phyloP scores from a whole-genome alignment of 805 yeast genomes.

The Sugiyamaella mastotermitis region DNA sequence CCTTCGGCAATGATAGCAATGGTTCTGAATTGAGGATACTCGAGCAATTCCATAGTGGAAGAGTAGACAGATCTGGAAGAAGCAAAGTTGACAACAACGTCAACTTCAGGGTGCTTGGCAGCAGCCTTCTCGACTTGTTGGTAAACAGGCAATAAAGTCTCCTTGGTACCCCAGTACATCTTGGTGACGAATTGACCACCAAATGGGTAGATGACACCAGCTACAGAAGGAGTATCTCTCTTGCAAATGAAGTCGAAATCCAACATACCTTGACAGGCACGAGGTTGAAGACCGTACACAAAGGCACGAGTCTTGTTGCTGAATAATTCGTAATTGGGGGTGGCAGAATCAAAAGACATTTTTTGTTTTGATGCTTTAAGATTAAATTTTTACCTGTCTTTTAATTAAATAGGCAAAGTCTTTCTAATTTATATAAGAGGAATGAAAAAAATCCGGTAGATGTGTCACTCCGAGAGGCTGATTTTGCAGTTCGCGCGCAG shows the following conservation, averaged over 20 bases:
- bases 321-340: conserved; percentile 35
- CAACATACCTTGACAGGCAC: conserved; percentile 45
- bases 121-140: conserved; percentile 37
- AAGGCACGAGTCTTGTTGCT: conserved; percentile 39
- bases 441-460: too few relatives aligned
- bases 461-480: too few relatives aligned
- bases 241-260: conserved; percentile 42
- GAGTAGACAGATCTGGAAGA: conserved; percentile 42
- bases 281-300: conserved; percentile 40
- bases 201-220: conserved; percentile 42
- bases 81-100: conserved; percentile 43
- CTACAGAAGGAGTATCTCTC: conserved; percentile 40
- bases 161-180: conserved; percentile 47
- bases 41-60: conserved; percentile 42
- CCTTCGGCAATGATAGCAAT: conserved; percentile 45
- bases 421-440: neutral
- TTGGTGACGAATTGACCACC: conserved; percentile 41
- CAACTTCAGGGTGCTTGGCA: conserved; percentile 41
- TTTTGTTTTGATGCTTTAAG: neutral
- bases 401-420: neutral
- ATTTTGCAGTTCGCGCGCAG: too few relatives aligned
- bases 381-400: neutral
- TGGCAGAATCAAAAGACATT: conserved; percentile 27
- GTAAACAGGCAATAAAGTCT: conserved; percentile 40
- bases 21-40: conserved; percentile 40